Percentiles rank a stretch among this genome's conserved stretches.
These are phyloP conservation scores for Intubia oerlemansii DNA, from an alignment of 2,329 filamentous ascomycete species.

Conservation along the genomic window DNA sequence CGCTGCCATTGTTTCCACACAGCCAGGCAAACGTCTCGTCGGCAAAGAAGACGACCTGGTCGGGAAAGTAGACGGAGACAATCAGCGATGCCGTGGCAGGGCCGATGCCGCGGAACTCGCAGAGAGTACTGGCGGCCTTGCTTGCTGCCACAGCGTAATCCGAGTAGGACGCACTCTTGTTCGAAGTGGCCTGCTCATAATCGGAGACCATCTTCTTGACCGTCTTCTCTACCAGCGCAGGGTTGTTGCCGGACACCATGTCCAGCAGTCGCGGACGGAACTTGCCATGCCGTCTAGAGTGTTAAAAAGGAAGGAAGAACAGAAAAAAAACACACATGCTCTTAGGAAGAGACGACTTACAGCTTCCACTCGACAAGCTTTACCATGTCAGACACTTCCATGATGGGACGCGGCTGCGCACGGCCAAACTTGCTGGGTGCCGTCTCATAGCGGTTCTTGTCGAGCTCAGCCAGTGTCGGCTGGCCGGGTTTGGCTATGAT, in stretches of 20 bases:
- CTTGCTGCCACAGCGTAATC: background rate
- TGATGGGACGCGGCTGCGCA: slow-evolving; percentile 17
- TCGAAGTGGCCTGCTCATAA: slow-evolving; percentile 22
- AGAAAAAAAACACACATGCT: too few species aligned
- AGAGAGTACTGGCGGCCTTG: slow-evolving; percentile 29
- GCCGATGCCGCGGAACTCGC: slow-evolving; percentile 49
- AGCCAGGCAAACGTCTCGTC: slow-evolving; percentile 63
- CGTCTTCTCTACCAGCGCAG: slow-evolving; percentile 20
- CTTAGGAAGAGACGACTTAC: slow-evolving; percentile 19
- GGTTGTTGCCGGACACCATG: slow-evolving; percentile 38
- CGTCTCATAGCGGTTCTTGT: slow-evolving; percentile 34
- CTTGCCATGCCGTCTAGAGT: slow-evolving; percentile 30
- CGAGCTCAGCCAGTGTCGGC: slow-evolving; percentile 32
- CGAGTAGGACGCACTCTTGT: too few species aligned
- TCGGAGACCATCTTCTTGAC: slow-evolving; percentile 27
- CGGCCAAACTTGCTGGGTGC: slow-evolving; percentile 26
- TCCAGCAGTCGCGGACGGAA: slow-evolving; percentile 40
- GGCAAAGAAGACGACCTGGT: slow-evolving; percentile 49
- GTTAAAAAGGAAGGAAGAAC: too few species aligned
- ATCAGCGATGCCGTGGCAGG: slow-evolving; percentile 62
- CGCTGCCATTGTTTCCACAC: slow-evolving; percentile 32
- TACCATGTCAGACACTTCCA: slow-evolving; percentile 36
- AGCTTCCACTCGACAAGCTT: slow-evolving; percentile 50
- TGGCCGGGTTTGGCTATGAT: slow-evolving; percentile 24
- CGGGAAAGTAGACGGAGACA: slow-evolving; percentile 40